Evolutionary conservation across 1,284 basidiomycete species (phyloP).

Genomic region (Megacollybia platyphylla): DNA sequence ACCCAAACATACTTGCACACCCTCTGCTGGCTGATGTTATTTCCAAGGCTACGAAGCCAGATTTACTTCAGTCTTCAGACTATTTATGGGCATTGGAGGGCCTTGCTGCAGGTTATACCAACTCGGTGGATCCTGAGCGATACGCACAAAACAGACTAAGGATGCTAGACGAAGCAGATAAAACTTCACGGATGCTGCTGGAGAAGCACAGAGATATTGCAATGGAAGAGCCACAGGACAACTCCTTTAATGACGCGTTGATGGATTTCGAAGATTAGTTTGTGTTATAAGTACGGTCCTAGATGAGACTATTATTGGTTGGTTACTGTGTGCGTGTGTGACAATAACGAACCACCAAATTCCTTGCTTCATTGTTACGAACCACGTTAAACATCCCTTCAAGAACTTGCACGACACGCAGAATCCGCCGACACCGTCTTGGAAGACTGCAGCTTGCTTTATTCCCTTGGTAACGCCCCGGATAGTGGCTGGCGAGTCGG

Average conservation of each 20-base stretch:
- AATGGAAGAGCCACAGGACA: neutral
- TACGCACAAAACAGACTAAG: slow-evolving; percentile 34
- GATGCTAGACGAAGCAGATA: slow-evolving; percentile 50
- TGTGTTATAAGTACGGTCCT: neutral
- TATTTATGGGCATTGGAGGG: slow-evolving; percentile 59
- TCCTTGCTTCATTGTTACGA: neutral
- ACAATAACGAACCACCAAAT: neutral
- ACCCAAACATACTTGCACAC: slow-evolving; percentile 52
- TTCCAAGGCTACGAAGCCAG: slow-evolving; percentile 19
- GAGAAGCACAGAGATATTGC: neutral
- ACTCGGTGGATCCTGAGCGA: slow-evolving; percentile 47
- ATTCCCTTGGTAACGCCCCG: slow-evolving; percentile 1
- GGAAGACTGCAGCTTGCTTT: neutral
- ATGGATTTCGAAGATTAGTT: slow-evolving; percentile 1
- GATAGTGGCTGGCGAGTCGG: slow-evolving; percentile 3
- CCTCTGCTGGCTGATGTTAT: slow-evolving; percentile 35
- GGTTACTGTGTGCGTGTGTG: neutral
- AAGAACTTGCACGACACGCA: neutral
- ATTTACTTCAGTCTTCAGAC: slow-evolving; percentile 10
- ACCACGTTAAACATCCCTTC: neutral
- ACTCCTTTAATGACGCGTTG: neutral
- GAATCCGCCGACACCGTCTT: slow-evolving; percentile 2
- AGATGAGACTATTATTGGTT: neutral
- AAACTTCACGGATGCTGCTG: slow-evolving; percentile 21
- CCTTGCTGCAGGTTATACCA: slow-evolving; percentile 45